Base-by-base conservation (phyloP, 2,329 filamentous ascomycete genomes). In the Pseudohalonectria lignicola region DNA sequence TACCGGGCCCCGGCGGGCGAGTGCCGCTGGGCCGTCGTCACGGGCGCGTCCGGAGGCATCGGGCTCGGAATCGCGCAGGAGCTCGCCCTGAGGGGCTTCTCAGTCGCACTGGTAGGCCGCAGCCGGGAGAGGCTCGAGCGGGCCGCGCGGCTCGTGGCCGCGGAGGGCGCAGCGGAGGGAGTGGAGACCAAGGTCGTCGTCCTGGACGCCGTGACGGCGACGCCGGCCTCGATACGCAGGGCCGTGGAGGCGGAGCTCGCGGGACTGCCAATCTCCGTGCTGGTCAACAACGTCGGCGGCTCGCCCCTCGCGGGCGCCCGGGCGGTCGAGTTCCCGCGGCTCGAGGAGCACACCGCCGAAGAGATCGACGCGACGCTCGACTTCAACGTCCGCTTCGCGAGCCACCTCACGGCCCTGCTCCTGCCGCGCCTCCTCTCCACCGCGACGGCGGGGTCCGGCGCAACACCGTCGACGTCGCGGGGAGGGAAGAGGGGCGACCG, bases 241-340 rank as follows among this genome's bases (percentile, higher is more conserved):
- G 44, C 38, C 6, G 37, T 48, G 21, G 39, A 52, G 29, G 39
- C 45, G 21, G 42, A 44, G 31, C 39, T 56, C 11, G 40, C 50
- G 18, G n/a, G n/a, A n/a, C n/a, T n/a, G n/a, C n/a, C n/a, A n/a
- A 41, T 60, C 16, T 50, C 52, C 19, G 50, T 59, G 19, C 49
- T 59, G 2, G 45, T 59, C 41, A 59, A 58, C 49, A 57, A 57
- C 42, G 50, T 56, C 39, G 55, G 53, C 40, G 49, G 50, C 21
- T 46, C 43, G 35, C 49, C 53, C 21, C 41, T 53, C 38, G 41
- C 43, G 38, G 3, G 9, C 10, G 39, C 40, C 43, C 52, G 50
- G 18, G 42, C 49, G n/a, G n/a, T n/a, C n/a, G n/a, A n/a, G 19
- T 51, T 56, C 44, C 50, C 52, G 31, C 38, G 39, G 37, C 38